Conservation (phyloP, 2,329 filamentous ascomycete species). For the Neopestalotiopsis sp. region DNA sequence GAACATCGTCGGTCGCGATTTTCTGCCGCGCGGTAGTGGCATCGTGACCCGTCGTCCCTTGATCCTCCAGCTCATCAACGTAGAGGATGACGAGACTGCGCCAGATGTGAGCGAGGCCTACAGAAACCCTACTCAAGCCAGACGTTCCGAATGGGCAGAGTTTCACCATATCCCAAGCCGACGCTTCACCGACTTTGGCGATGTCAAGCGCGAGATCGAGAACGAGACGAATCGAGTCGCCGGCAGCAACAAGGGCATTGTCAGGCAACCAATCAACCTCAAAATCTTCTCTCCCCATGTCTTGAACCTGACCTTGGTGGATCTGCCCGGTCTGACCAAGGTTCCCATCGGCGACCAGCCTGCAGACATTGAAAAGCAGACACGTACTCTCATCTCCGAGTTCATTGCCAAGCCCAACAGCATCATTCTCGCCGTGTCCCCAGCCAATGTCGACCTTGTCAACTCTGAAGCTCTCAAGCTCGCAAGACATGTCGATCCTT, state of each 20-base stretch:
- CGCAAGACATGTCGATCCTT: conserved; percentile 93
- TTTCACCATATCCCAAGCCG: conserved; percentile 94
- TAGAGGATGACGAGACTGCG: conserved; percentile 76
- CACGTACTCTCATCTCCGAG: conserved; percentile 92
- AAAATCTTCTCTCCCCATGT: conserved; percentile 99
- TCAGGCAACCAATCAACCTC: conserved; percentile 94
- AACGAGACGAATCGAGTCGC: conserved; percentile 91
- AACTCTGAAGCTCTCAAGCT: conserved; percentile 98
- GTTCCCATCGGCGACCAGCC: conserved; percentile 98
- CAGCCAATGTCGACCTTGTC: conserved; percentile 96
- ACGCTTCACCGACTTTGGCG: conserved; percentile 87
- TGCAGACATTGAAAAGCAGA: conserved; percentile 98
- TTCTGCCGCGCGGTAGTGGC: conserved; percentile 92
- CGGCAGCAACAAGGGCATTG: conserved; percentile 98
- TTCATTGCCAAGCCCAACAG: conserved; percentile 99
- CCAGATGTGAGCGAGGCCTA: conserved; percentile 73
- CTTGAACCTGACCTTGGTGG: conserved; percentile 92
- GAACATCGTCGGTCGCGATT: conserved; percentile 98
- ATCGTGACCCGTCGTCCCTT: conserved; percentile 94
- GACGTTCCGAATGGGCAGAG: conserved; percentile 82
- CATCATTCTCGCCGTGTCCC: conserved; percentile 94
- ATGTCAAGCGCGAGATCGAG: conserved; percentile 96
- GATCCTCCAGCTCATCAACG: conserved; percentile 97
- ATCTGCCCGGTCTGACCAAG: conserved; percentile 95
- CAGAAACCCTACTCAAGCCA: conserved; percentile 74